Conservation (phyloP, 2,329 filamentous ascomycete species). For the Cladosporium sphaerospermum region DNA sequence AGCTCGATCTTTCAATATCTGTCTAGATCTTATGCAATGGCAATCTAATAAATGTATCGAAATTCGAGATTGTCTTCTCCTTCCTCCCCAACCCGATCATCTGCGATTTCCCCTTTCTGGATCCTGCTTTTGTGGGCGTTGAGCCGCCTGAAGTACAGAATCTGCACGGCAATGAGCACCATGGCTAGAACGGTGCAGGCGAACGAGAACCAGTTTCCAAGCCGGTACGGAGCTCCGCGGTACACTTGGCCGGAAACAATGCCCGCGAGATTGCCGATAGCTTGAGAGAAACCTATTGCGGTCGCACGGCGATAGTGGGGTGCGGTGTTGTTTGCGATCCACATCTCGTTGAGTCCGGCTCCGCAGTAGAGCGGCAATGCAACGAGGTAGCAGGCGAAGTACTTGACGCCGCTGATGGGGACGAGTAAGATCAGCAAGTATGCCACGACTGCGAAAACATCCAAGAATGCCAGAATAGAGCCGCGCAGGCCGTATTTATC, state of each 20-base stretch:
- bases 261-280: conserved; percentile 44
- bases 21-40: no score
- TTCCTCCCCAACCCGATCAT: background rate
- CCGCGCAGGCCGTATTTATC: conserved; percentile 31
- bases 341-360: conserved; percentile 41
- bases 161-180: conserved; percentile 3
- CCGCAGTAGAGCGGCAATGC: conserved; percentile 24
- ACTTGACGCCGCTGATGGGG: conserved; percentile 18
- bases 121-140: background rate
- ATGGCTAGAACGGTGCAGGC: background rate
- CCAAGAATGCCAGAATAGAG: conserved; percentile 16
- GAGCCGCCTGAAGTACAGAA: background rate
- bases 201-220: conserved; percentile 3
- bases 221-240: conserved; percentile 19
- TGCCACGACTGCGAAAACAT: conserved; percentile 18
- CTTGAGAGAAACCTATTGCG: conserved; percentile 42
- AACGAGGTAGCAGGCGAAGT: conserved; percentile 23
- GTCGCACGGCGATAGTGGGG: conserved; percentile 45
- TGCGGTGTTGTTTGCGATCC: conserved; percentile 45
- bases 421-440: conserved; percentile 19
- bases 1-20: no score
- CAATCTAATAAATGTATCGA: background rate
- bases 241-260: conserved; percentile 46
- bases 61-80: conserved; percentile 3
- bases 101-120: background rate